phyloP scores from a whole-genome alignment of 148 eudicot genomes.

The Chenopodium berlandieri region DNA sequence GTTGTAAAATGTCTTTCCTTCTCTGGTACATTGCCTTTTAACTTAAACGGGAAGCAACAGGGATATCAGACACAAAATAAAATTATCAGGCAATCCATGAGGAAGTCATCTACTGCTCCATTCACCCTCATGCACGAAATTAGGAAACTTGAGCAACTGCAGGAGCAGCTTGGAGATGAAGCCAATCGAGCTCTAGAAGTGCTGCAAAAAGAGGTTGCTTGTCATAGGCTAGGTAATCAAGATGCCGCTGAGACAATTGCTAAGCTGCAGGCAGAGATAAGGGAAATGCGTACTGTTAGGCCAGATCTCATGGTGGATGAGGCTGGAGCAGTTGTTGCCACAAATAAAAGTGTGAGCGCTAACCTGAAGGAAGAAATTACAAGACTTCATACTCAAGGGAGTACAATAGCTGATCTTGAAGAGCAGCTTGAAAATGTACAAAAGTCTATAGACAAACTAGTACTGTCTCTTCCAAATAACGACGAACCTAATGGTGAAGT shows the following conservation, averaged over 20 bases:
- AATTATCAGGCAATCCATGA: constrained; percentile 56
- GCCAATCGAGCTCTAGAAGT: constrained; percentile 94
- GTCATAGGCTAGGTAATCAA: constrained; percentile 91
- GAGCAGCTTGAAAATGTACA: constrained; percentile 96
- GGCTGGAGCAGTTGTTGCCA: constrained; percentile 42
- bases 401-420: constrained; percentile 77
- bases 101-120: constrained; percentile 90
- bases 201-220: constrained; percentile 86
- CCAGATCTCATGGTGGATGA: constrained; percentile 47
- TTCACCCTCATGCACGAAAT: constrained; percentile 93
- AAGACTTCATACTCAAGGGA: constrained; percentile 91
- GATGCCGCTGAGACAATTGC: constrained; percentile 97
- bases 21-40: constrained; percentile 51
- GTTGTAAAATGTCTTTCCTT: constrained; percentile 75
- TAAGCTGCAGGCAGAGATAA: constrained; percentile 80
- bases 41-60: constrained; percentile 48
- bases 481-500: constrained; percentile 31
- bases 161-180: constrained; percentile 95
- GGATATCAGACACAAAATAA: constrained; percentile 46
- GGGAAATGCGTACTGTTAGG: constrained; percentile 61
- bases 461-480: constrained; percentile 76
- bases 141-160: constrained; percentile 89
- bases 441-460: constrained; percentile 79
- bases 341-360: constrained; percentile 85
- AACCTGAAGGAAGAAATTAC: constrained; percentile 95